A percentile compares a stretch with the other conserved stretches of the same genome.
Evolutionary conservation across 108 stramenopile species (phyloP).

Genomic region (Conticribra weissflogii): DNA sequence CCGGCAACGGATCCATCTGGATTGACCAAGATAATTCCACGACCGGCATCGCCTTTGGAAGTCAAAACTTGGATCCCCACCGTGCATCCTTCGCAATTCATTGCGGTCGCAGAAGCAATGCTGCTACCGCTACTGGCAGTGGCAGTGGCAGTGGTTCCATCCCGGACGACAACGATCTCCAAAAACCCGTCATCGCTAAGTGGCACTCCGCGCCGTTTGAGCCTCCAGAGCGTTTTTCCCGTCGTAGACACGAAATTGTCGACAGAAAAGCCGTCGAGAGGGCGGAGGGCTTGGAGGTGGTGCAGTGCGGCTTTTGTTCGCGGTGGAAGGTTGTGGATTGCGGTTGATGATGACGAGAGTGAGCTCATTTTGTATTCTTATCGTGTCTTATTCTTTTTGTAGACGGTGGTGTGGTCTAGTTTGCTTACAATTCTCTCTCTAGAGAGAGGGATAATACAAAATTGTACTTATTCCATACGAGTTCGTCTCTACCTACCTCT

Average conservation of each 20-base stretch:
- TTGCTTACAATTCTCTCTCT: no score
- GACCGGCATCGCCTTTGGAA: conserved; percentile 1
- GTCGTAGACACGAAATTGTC: not conserved
- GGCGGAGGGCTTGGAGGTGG: not conserved
- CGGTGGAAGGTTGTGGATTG: not conserved
- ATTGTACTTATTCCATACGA: no score
- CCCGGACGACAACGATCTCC: not conserved
- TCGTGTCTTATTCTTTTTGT: no score
- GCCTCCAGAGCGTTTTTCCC: not conserved
- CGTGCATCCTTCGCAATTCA: not conserved
- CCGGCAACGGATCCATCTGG: conserved; percentile 16
- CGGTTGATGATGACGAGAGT: not conserved
- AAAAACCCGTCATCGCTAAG: not conserved
- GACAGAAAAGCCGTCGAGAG: not conserved
- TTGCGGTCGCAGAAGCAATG: no score
- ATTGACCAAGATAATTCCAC: conserved; percentile 26
- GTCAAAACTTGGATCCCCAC: not conserved
- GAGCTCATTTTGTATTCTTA: no score
- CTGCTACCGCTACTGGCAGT: no score
- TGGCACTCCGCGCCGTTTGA: not conserved
- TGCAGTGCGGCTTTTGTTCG: not conserved
- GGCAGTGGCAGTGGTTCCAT: no score
- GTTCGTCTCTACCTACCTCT: no score
- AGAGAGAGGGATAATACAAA: no score
- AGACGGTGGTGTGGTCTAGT: no score